Conservation (phyloP, 148 eudicot genomes). For the Camellia japonica region DNA sequence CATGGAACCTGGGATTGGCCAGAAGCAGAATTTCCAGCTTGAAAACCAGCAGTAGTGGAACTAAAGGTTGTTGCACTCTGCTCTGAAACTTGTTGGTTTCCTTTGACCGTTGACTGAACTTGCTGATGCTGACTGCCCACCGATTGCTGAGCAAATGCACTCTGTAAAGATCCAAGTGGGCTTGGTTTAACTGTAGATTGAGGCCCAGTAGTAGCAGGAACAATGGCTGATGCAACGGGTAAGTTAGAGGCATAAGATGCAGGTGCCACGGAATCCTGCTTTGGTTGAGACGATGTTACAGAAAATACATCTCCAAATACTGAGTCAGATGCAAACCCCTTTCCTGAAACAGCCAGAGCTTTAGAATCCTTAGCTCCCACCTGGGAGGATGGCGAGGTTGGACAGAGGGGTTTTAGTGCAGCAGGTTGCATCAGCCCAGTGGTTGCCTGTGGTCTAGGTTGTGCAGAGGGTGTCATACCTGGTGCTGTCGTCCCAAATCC, state of each 20-base stretch:
- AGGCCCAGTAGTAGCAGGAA: constrained; percentile 36
- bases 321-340: constrained; percentile 64
- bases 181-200: constrained; percentile 33
- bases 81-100: constrained; percentile 49
- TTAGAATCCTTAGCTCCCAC: constrained; percentile 40
- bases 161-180: constrained; percentile 32
- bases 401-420: constrained; percentile 27
- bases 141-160: constrained; percentile 39
- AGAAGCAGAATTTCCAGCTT: constrained; percentile 39
- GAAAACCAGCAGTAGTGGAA: constrained; percentile 34
- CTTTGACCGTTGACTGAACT: constrained; percentile 39
- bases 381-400: constrained; percentile 26
- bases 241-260: constrained; percentile 33
- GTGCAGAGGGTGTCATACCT: constrained; percentile 31
- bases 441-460: constrained; percentile 39
- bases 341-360: constrained; percentile 45
- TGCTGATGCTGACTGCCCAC: constrained; percentile 44
- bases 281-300: constrained; percentile 40
- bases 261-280: constrained; percentile 28
- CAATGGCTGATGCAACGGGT: constrained; percentile 39
- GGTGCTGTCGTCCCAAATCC: constrained; percentile 34
- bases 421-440: constrained; percentile 36
- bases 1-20: constrained; percentile 65
- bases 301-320: constrained; percentile 63
- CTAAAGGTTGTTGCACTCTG: constrained; percentile 28